Evolutionary conservation across 345 rosid genomes (phyloP), one percentile per base, ranked within the genome.

Genomic region (Salix koriyanagi): DNA sequence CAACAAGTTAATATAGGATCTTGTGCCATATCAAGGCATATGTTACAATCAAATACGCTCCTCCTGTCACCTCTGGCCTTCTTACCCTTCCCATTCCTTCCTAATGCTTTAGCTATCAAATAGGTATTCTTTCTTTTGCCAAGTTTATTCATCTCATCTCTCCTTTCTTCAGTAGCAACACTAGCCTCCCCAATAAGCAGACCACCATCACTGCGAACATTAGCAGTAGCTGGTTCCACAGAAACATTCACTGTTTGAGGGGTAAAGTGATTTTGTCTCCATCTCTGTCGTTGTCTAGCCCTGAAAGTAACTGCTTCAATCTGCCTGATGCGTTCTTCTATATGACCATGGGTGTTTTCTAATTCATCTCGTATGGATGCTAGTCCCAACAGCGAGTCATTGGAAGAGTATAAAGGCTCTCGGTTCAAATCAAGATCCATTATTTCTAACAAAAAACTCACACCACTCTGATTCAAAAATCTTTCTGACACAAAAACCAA

Each of bases 371-470:
- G 67, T 73, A 86, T 81, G 30, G 85, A 80, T 23, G 82, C 81
- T 48, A 82, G 74, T 66, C 81, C 85, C 3, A 65, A 16, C 42
- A 87, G 69, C 30, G 85, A 78, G 79, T 75, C 83, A 37, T 60
- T 36, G 12, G 75, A 34, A 21, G 85, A 75, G 60, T 79, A 85
- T 64, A 67, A 67, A 46, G 90, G 89, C 10, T 83, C 86, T 76
- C 78, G 83, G 72, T 88, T 90, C 85, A 88, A 83, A 85, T 88
- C 90, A 75, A 87, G 85, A 75, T 90, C 89, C 87, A 85, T 85
- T 37, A 68, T 65, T 76, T 18, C 42, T 78, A 76, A 73, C 78
- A 34, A 36, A 67, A 73, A 54, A 32, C 4, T 62, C 16, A 37
- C 11, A 66, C 37, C 60, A 74, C 21, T 46, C 36, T n/a, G 36